phyloP scores from a whole-genome alignment of 225 moss, liverwort and hornwort species.

The Takakia lepidozioides region DNA sequence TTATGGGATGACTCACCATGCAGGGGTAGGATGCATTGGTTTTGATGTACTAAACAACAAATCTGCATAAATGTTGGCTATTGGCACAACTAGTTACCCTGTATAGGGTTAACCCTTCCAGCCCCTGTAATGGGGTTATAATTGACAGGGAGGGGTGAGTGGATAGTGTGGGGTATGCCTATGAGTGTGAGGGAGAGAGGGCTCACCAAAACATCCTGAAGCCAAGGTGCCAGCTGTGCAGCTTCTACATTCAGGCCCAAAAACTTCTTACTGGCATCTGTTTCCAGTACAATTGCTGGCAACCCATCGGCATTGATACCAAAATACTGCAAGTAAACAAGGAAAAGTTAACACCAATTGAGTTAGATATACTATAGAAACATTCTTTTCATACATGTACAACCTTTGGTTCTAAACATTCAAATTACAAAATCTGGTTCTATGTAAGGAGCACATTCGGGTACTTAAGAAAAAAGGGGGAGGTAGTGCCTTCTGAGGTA shows the following conservation, averaged over 20 bases:
- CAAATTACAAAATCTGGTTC: neutral
- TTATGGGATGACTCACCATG: no score
- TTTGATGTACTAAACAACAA: no score
- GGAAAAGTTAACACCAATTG: neutral
- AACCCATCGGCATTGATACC: constrained; percentile 47
- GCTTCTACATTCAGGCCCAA: constrained; percentile 36
- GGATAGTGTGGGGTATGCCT: no score
- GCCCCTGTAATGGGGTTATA: no score
- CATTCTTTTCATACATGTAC: neutral
- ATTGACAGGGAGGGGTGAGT: no score
- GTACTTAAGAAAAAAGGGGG: no score
- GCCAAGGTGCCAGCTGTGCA: constrained; percentile 52
- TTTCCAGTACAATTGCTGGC: constrained; percentile 78
- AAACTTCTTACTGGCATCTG: constrained; percentile 40
- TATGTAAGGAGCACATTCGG: neutral
- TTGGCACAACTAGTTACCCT: no score
- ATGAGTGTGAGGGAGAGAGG: no score
- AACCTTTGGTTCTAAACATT: neutral
- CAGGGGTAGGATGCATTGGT: no score
- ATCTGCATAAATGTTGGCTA: no score
- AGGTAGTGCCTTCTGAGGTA: no score
- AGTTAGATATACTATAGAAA: neutral
- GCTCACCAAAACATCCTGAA: constrained; percentile 68
- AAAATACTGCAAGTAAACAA: constrained; percentile 57
- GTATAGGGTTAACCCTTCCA: no score